Conservation (phyloP, 2,329 filamentous ascomycete species). For the Cladophialophora psammophila region DNA sequence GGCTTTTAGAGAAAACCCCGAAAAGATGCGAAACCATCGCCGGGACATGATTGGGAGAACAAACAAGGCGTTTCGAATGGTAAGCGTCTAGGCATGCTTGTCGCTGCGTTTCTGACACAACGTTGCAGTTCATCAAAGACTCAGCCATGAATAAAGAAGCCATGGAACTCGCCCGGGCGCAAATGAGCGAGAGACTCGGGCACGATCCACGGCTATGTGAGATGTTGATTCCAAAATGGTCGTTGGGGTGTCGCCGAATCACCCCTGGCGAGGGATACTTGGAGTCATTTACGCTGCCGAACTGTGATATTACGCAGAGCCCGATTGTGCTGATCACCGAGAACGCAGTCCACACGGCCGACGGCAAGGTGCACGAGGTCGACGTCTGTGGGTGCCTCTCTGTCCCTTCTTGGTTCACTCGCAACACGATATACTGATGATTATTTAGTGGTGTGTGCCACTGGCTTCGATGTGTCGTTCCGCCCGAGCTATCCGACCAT, state of each 20-base stretch:
- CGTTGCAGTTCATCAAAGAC: conserved; percentile 19
- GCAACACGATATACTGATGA: too few relatives aligned
- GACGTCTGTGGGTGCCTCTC: conserved; percentile 33
- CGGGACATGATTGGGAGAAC: conserved; percentile 43
- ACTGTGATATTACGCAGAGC: conserved; percentile 48
- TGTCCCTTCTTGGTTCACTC: too few relatives aligned
- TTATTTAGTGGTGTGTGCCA: conserved; percentile 47
- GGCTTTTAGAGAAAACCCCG: conserved; percentile 30
- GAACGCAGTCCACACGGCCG: conserved; percentile 44
- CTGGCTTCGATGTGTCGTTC: conserved; percentile 51
- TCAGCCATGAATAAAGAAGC: conserved; percentile 28
- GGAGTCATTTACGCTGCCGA: conserved; percentile 43
- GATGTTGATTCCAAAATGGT: conserved; percentile 40
- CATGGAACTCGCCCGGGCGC: conserved; percentile 19
- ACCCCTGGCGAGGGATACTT: conserved; percentile 43
- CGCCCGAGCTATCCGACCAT: conserved; percentile 46
- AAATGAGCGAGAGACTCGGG: conserved; percentile 30
- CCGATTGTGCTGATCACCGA: conserved; percentile 43
- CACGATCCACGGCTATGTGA: conserved; percentile 37
- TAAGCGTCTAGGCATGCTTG: too few relatives aligned
- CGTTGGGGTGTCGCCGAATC: conserved; percentile 43
- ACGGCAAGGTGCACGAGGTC: conserved; percentile 41
- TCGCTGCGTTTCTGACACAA: too few relatives aligned
- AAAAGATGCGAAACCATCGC: conserved; percentile 36
- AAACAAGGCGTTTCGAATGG: conserved; percentile 44